phyloP scores from a whole-genome alignment of 2,329 filamentous ascomycete genomes.

The Aureobasidium sp. region DNA sequence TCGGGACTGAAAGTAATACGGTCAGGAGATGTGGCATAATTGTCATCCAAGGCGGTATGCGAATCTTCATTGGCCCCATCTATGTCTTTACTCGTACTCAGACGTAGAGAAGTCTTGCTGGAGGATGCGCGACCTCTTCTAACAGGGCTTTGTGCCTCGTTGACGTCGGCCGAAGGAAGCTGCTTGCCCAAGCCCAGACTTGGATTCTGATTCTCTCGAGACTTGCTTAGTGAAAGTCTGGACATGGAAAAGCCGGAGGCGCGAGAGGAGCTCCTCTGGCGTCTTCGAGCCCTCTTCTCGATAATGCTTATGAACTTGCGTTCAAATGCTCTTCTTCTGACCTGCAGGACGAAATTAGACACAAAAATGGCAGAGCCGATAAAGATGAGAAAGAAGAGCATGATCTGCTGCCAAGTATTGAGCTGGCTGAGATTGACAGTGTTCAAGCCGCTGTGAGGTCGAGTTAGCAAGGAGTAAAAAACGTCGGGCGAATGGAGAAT shows the following conservation, averaged over 20 bases:
- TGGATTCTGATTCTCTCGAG: not conserved
- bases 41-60: not conserved
- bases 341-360: slow-evolving; percentile 55
- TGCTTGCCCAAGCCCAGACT: not conserved
- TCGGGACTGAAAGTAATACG: slow-evolving; percentile 28
- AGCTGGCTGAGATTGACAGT: slow-evolving; percentile 58
- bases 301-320: slow-evolving; percentile 51
- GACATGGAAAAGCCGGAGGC: slow-evolving; percentile 1
- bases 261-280: slow-evolving; percentile 11
- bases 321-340: slow-evolving; percentile 57
- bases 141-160: not conserved
- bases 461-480: not conserved
- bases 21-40: slow-evolving; percentile 2
- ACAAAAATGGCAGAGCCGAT: slow-evolving; percentile 62
- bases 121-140: not conserved
- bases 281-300: slow-evolving; percentile 22
- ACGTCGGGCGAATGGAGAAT: not conserved
- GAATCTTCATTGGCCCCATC: not conserved
- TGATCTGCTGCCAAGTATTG: slow-evolving; percentile 61
- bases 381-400: slow-evolving; percentile 59
- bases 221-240: not conserved
- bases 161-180: not conserved
- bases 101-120: not conserved
- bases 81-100: not conserved
- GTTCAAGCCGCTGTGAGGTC: slow-evolving; percentile 50